Percentiles rank a stretch among this genome's conserved stretches.
Conservation (phyloP, 225 moss, liverwort and hornwort species). For the Pseudisothecium myosuroides region DNA sequence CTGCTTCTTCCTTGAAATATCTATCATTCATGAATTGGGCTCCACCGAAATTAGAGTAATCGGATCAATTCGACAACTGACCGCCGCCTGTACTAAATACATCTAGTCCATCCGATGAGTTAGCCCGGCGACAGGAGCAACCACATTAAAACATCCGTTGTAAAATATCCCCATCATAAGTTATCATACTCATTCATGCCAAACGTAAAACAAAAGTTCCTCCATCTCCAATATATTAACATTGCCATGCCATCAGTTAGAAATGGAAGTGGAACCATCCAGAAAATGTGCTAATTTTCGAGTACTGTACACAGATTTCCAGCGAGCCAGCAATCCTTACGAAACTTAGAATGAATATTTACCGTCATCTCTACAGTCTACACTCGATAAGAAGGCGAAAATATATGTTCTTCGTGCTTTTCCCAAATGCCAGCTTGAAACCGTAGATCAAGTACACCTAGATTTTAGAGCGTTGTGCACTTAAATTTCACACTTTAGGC, state of each 20-base stretch:
- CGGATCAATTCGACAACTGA: background rate
- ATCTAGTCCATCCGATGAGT: background rate
- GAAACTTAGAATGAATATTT: too few relatives aligned
- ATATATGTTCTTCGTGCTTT: background rate
- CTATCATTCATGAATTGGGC: background rate
- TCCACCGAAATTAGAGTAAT: background rate
- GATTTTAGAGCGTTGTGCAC: background rate
- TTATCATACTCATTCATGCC: background rate
- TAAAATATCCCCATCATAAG: background rate
- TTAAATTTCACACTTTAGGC: background rate
- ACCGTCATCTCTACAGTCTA: too few relatives aligned
- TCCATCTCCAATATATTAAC: background rate
- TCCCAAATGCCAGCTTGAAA: background rate
- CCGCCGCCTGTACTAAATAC: background rate
- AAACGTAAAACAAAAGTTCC: background rate
- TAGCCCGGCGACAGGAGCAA: background rate
- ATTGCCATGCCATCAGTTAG: background rate
- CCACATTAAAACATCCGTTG: background rate
- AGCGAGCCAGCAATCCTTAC: too few relatives aligned
- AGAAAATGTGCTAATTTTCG: too few relatives aligned
- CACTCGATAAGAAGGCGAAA: too few relatives aligned
- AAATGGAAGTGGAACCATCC: too few relatives aligned
- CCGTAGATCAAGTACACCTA: background rate
- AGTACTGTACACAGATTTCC: too few relatives aligned
- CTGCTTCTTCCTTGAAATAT: too few relatives aligned